Evolutionary conservation across 352 stramenopile species (phyloP).

Genomic region (Phytopythium kandeliae): DNA sequence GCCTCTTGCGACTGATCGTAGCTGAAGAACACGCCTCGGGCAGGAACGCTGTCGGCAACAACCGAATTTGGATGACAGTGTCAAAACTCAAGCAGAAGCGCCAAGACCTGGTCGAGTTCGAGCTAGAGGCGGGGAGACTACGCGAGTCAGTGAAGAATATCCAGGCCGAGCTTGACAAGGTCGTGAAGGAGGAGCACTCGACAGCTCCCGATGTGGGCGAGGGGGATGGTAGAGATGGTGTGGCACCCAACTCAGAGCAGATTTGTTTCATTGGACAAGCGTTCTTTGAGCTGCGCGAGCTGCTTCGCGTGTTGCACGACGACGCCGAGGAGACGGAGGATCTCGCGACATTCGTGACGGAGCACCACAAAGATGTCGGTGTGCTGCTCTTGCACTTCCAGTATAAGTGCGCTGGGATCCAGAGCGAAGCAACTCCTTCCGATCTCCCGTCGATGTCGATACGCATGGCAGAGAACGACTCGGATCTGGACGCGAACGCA

Average conservation of each 20-base stretch:
- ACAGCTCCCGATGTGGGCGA: too few relatives aligned
- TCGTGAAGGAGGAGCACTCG: neutral
- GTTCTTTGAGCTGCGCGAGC: conserved; percentile 34
- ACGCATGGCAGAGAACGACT: conserved; percentile 27
- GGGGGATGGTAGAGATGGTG: too few relatives aligned
- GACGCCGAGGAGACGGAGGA: conserved; percentile 37
- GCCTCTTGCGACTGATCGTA: conserved; percentile 26
- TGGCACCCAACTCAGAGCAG: neutral
- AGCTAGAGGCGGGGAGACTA: conserved; percentile 15
- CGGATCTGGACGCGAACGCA: conserved; percentile 7
- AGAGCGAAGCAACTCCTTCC: conserved; percentile 10
- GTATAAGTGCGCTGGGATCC: conserved; percentile 39
- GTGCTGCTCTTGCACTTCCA: conserved; percentile 33
- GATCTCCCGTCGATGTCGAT: conserved; percentile 18
- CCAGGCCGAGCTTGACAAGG: conserved; percentile 11
- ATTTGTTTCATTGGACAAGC: conserved; percentile 37
- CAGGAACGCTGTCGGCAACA: conserved; percentile 16
- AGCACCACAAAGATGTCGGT: conserved; percentile 28
- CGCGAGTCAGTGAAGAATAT: conserved; percentile 5
- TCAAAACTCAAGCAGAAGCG: conserved; percentile 45
- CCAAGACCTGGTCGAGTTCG: conserved; percentile 30
- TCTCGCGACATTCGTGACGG: conserved; percentile 27
- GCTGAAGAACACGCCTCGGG: conserved; percentile 16
- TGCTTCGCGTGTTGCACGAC: conserved; percentile 37
- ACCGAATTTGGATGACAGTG: conserved; percentile 17